A percentile compares a stretch with the other conserved stretches of the same genome.
Conservation (phyloP, 768 basidiomycete genomes). For the Pilatotrama ljubarskyi region DNA sequence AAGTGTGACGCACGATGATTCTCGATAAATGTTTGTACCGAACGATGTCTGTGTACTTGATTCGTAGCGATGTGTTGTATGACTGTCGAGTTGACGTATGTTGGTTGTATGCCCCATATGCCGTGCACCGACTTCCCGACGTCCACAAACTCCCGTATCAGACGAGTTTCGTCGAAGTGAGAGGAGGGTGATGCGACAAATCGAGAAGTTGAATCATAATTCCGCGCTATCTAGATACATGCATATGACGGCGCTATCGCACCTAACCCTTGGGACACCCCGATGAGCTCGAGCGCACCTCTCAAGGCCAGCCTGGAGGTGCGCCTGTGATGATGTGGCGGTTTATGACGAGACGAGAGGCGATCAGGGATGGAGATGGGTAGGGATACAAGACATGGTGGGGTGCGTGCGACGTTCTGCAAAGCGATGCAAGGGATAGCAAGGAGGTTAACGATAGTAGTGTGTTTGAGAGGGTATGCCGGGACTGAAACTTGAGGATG, state of each 20-base stretch:
- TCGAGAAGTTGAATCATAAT: neutral
- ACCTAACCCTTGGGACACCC: neutral
- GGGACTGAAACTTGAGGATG: neutral
- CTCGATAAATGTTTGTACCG: no score
- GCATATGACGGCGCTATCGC: neutral
- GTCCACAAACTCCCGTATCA: no score
- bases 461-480: neutral
- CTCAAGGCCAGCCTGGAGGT: conserved; percentile 2
- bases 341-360: neutral
- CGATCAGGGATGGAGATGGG: neutral
- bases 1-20: neutral
- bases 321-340: neutral
- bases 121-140: neutral
- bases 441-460: neutral
- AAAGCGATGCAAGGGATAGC: conserved; percentile 14
- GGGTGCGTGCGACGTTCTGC: neutral
- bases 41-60: neutral
- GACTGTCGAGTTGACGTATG: neutral
- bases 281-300: neutral
- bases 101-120: neutral
- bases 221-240: conserved; percentile 11
- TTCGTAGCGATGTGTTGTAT: neutral
- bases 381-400: conserved; percentile 12
- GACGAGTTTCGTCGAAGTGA: no score
- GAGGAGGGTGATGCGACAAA: neutral